Percentiles rank a stretch among this genome's conserved stretches.
phyloP scores from a whole-genome alignment of 305 asterid species.

The Salvia sclarea region DNA sequence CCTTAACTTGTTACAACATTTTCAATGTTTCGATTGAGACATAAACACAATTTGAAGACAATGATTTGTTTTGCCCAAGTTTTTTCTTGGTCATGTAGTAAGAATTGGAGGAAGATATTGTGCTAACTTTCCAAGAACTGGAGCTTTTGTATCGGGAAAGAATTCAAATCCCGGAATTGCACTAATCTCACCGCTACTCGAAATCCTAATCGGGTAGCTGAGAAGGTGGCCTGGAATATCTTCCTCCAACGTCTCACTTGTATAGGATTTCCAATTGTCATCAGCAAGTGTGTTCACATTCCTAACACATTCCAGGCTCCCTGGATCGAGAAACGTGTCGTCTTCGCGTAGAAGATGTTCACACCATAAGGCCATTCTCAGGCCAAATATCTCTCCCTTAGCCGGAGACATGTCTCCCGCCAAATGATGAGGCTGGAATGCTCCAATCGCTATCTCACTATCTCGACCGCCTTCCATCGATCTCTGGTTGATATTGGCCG shows the following conservation, averaged over 20 bases:
- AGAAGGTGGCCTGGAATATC: conserved; percentile 71
- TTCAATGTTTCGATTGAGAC: no score
- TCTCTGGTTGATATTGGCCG: conserved; percentile 88
- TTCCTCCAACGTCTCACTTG: conserved; percentile 35
- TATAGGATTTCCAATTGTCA: conserved; percentile 50
- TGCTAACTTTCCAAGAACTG: conserved; percentile 56
- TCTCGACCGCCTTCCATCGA: conserved; percentile 91
- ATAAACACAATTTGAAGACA: background rate
- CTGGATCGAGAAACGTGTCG: conserved; percentile 45
- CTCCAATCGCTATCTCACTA: conserved; percentile 91
- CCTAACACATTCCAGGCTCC: conserved; percentile 51
- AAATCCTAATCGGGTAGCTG: conserved; percentile 53
- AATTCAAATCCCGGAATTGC: conserved; percentile 48
- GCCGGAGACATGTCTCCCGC: conserved; percentile 38
- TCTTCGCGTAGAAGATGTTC: conserved; percentile 57
- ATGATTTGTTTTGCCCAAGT: background rate
- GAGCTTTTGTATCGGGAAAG: conserved; percentile 79
- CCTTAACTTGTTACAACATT: no score
- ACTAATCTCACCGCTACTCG: conserved; percentile 45
- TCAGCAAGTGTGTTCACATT: conserved; percentile 56
- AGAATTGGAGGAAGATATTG: conserved; percentile 56
- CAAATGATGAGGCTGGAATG: conserved; percentile 72
- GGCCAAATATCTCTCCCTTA: conserved; percentile 54
- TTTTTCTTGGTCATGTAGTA: conserved; percentile 41
- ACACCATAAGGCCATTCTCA: conserved; percentile 72